phyloP scores from a whole-genome alignment of 176 grass and related monocot species.

The Otatea glauca region DNA sequence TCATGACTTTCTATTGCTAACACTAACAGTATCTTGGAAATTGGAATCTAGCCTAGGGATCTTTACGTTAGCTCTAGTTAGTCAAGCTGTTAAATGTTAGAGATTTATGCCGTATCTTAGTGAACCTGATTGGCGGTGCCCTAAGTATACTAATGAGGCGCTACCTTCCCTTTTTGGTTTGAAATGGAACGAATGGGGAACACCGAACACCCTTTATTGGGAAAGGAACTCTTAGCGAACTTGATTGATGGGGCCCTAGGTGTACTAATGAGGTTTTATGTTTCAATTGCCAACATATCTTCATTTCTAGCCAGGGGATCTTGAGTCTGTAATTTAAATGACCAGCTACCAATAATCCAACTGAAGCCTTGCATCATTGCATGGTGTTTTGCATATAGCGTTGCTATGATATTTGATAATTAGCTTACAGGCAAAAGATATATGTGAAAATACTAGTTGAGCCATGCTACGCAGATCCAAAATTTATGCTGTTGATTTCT shows the following conservation, averaged over 20 bases:
- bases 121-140: neutral
- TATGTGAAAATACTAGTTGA: neutral
- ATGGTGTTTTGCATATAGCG: no score
- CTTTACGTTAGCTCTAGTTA: neutral
- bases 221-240: neutral
- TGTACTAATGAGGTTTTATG: neutral
- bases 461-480: neutral
- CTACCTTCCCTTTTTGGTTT: neutral
- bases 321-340: neutral
- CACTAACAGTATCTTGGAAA: neutral
- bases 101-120: neutral
- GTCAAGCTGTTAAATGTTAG: constrained; percentile 10
- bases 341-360: no score
- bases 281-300: neutral
- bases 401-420: no score
- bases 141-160: neutral
- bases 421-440: no score
- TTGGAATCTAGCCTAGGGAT: neutral
- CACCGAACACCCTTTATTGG: neutral
- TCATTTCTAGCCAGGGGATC: neutral
- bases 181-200: neutral
- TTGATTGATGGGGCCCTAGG: neutral
- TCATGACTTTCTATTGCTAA: neutral
- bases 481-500: no score
- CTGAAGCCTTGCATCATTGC: no score